Percentiles rank a stretch among this genome's conserved stretches.
These are phyloP conservation scores for Pilaira anomala DNA, from an alignment of 192 early-diverging fungal species.

Conservation along the genomic window DNA sequence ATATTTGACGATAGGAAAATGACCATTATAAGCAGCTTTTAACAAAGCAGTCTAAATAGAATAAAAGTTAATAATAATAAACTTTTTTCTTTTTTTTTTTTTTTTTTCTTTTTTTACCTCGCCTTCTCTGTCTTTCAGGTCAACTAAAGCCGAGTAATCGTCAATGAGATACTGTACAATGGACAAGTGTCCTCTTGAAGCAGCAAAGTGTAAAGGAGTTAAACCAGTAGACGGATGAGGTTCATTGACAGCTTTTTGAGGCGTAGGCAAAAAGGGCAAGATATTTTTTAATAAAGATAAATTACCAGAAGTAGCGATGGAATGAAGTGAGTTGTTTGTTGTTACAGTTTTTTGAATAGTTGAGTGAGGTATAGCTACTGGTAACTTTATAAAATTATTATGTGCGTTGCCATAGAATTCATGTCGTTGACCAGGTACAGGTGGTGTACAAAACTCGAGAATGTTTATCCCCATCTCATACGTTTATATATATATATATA, in stretches of 20 bases:
- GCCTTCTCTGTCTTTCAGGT: slow-evolving; percentile 58
- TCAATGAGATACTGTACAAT: slow-evolving; percentile 56
- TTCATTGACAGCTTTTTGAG: slow-evolving; percentile 41
- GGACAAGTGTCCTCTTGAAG: slow-evolving; percentile 47
- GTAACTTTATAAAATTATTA: slow-evolving; percentile 44
- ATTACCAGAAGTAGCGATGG: slow-evolving; percentile 29
- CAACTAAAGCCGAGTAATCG: slow-evolving; percentile 50
- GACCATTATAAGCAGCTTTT: slow-evolving; percentile 71
- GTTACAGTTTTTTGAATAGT: neutral
- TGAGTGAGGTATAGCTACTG: neutral
- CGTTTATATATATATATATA: too few species aligned
- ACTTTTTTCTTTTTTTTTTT: too few species aligned
- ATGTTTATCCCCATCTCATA: slow-evolving; percentile 2
- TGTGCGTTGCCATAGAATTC: slow-evolving; percentile 54
- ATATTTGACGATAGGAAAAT: slow-evolving; percentile 53
- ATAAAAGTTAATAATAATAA: neutral
- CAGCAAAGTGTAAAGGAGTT: slow-evolving; percentile 58
- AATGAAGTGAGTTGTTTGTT: slow-evolving; percentile 13
- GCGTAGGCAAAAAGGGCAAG: slow-evolving; percentile 31
- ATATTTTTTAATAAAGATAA: slow-evolving; percentile 39
- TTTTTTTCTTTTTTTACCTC: slow-evolving; percentile 57
- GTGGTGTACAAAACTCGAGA: slow-evolving; percentile 53
- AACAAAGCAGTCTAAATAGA: slow-evolving; percentile 61
- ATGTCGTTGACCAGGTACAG: slow-evolving; percentile 54
- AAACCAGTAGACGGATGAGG: slow-evolving; percentile 43